Evolutionary conservation across 768 basidiomycete species (phyloP).

Genomic region (Phanerochaete sordida): DNA sequence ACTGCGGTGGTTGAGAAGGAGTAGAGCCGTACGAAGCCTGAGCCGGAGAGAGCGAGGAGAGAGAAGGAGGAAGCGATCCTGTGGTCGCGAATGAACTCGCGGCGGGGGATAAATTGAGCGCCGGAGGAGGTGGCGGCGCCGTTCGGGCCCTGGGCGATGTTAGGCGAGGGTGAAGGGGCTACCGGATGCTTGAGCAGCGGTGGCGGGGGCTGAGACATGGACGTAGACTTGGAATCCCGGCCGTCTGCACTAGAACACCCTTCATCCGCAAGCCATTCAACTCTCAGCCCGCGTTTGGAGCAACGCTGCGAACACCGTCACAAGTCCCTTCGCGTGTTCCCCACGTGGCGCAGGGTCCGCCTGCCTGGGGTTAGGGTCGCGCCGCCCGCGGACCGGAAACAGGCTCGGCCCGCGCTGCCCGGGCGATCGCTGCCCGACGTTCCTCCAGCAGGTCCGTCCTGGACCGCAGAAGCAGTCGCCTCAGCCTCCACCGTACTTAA

Average conservation of each 20-base stretch:
- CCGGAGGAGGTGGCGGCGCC: conserved; percentile 32
- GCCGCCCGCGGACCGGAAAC: background rate
- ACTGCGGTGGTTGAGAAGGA: conserved; percentile 58
- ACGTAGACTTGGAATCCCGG: conserved; percentile 10
- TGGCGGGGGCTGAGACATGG: conserved; percentile 22
- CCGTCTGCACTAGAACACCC: background rate
- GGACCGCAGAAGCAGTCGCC: conserved; percentile 4
- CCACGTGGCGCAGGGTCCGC: conserved; percentile 5
- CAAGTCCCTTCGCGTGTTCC: conserved; percentile 4
- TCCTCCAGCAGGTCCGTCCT: conserved; percentile 2
- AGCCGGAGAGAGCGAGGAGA: conserved; percentile 63
- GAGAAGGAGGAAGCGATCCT: conserved; percentile 58
- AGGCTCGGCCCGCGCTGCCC: background rate
- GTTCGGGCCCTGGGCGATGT: conserved; percentile 14
- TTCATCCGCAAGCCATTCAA: conserved; percentile 3
- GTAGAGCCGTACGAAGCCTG: conserved; percentile 65
- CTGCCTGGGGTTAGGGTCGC: background rate
- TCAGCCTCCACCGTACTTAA: conserved; percentile 5
- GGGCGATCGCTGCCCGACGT: background rate
- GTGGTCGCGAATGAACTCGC: conserved; percentile 67
- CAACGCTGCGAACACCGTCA: conserved; percentile 9
- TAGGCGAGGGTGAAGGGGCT: conserved; percentile 4
- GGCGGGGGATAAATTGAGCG: conserved; percentile 59
- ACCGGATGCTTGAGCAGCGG: conserved; percentile 14
- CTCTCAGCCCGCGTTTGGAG: conserved; percentile 1